These are phyloP conservation scores for Prunus davidiana DNA, from an alignment of 306 rosid species.

Conservation along the genomic window DNA sequence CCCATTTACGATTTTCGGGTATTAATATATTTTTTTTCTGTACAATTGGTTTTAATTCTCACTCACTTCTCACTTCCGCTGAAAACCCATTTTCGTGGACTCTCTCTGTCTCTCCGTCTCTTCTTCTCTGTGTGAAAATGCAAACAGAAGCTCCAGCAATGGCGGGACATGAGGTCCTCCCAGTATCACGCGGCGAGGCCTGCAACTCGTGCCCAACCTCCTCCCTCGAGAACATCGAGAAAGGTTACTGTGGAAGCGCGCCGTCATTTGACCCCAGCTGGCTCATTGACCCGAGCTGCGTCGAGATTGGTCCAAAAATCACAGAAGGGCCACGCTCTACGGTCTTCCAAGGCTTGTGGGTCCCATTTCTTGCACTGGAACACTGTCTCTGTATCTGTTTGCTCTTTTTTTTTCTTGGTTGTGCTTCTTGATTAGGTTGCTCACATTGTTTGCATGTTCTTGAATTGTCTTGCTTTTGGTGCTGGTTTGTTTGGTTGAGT, in stretches of 20 bases:
- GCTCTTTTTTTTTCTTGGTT: neutral
- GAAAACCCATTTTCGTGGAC: slow-evolving; percentile 17
- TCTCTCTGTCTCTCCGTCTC: slow-evolving; percentile 6
- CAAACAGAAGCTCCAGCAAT: slow-evolving; percentile 31
- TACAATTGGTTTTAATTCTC: neutral
- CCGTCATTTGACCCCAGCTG: slow-evolving; percentile 28
- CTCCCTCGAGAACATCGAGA: neutral
- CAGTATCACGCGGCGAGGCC: slow-evolving; percentile 4
- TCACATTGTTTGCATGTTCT: slow-evolving; percentile 30
- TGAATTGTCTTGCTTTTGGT: neutral
- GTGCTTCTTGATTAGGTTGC: slow-evolving; percentile 11
- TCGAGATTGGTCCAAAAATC: slow-evolving; percentile 28
- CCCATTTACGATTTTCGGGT: neutral
- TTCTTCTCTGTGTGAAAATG: slow-evolving; percentile 4
- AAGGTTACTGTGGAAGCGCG: slow-evolving; percentile 1
- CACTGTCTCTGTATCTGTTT: neutral
- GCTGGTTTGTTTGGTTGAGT: neutral
- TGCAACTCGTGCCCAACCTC: neutral
- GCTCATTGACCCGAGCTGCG: slow-evolving; percentile 24
- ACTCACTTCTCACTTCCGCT: slow-evolving; percentile 5
- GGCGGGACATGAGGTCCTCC: slow-evolving; percentile 14
- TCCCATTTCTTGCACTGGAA: neutral
- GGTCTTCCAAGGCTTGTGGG: slow-evolving; percentile 56
- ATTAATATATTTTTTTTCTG: neutral
- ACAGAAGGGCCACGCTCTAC: slow-evolving; percentile 37